phyloP scores from a whole-genome alignment of 2,329 filamentous ascomycete genomes.

The Botryotinia calthae region DNA sequence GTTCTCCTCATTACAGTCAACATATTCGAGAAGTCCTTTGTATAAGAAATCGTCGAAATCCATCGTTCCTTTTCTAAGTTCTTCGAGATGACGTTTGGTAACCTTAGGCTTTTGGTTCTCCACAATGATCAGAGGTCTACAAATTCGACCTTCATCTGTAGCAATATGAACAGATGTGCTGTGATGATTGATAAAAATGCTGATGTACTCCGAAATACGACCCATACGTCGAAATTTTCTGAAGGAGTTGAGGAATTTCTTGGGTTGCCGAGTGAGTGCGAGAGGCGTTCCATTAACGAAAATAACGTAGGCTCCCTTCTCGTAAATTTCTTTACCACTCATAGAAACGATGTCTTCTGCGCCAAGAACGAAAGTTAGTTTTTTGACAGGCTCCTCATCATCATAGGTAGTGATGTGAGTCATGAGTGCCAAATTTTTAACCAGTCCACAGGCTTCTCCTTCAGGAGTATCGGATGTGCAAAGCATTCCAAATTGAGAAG shows the following conservation, averaged over 20 bases:
- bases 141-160: conserved; percentile 95
- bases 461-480: conserved; percentile 97
- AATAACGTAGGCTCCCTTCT: conserved; percentile 79
- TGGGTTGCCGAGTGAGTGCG: conserved; percentile 80
- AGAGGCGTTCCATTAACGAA: conserved; percentile 95
- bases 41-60: conserved; percentile 93
- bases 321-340: conserved; percentile 83
- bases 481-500: conserved; percentile 97
- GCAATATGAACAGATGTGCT: conserved; percentile 91
- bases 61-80: conserved; percentile 78
- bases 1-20: conserved; percentile 98
- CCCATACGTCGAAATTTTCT: conserved; percentile 84
- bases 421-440: conserved; percentile 98
- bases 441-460: conserved; percentile 95
- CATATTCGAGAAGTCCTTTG: conserved; percentile 87
- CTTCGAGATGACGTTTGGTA: conserved; percentile 71
- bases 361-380: conserved; percentile 82
- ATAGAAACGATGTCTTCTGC: conserved; percentile 78
- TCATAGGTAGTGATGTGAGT: conserved; percentile 98
- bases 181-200: conserved; percentile 92
- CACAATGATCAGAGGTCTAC: conserved; percentile 91
- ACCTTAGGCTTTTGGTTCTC: conserved; percentile 83
- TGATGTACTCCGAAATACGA: conserved; percentile 92
- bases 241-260: conserved; percentile 81
- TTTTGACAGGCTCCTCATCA: conserved; percentile 84